Conservation (phyloP, 2,329 filamentous ascomycete species). For the Fusarium cyanostomum region DNA sequence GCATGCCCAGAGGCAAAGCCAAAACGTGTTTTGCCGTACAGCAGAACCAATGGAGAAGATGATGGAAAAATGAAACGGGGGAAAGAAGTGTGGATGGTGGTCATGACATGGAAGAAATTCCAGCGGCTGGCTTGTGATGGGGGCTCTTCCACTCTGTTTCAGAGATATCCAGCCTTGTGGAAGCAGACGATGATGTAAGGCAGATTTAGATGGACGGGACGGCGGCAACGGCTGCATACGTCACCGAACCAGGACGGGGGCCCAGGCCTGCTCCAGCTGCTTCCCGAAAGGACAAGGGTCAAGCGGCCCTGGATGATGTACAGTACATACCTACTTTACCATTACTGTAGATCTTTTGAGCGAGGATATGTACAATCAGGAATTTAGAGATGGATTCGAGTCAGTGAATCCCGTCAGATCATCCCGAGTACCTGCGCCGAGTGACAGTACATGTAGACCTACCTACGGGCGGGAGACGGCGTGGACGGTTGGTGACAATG, state of each 20-base stretch:
- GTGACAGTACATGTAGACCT: not conserved
- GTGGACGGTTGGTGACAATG: not conserved
- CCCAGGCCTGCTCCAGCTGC: constrained; percentile 16
- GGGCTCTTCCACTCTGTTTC: not conserved
- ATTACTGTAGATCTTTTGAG: not conserved
- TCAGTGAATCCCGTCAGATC: constrained; percentile 14
- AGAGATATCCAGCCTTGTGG: constrained; percentile 18
- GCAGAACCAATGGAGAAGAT: not conserved
- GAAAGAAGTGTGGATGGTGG: not conserved
- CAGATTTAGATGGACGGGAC: constrained; percentile 18
- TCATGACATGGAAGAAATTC: not conserved
- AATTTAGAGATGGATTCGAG: not conserved
- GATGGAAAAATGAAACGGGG: not conserved
- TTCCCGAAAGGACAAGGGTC: constrained; percentile 23
- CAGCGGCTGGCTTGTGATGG: constrained; percentile 4
- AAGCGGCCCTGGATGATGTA: not conserved
- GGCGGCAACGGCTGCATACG: constrained; percentile 28
- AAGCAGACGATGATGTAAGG: constrained; percentile 36
- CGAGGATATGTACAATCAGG: too few relatives aligned
- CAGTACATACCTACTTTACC: constrained; percentile 1
- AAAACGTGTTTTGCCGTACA: constrained; percentile 5
- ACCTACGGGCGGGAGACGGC: not conserved
- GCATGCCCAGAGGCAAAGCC: constrained; percentile 15
- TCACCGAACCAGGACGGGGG: constrained; percentile 28
- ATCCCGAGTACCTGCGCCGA: constrained; percentile 9